phyloP scores from a whole-genome alignment of 2,329 filamentous ascomycete species.

The Alternaria brassicicola region DNA sequence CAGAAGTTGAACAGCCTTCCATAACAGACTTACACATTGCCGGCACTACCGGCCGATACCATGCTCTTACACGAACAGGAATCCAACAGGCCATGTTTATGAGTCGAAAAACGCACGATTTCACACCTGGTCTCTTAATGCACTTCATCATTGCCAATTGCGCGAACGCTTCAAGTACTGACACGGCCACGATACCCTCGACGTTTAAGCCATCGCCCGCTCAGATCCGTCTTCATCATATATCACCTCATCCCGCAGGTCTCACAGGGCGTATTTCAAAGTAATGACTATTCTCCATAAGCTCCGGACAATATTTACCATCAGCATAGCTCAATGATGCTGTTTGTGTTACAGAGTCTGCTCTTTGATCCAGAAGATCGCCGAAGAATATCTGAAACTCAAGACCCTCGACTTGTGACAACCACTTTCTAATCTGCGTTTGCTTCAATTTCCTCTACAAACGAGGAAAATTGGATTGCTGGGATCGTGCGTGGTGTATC shows the following conservation, averaged over 20 bases:
- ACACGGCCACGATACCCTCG: background rate
- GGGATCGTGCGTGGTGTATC: rapidly evolving
- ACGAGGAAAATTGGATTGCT: rapidly evolving
- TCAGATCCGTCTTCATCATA: background rate
- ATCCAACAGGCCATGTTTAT: background rate
- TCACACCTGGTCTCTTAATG: too few relatives aligned
- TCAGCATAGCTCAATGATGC: background rate
- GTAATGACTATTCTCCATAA: background rate
- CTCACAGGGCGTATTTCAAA: background rate
- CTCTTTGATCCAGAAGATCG: too few relatives aligned
- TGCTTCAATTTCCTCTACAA: too few relatives aligned
- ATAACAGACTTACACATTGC: background rate
- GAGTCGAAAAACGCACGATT: background rate
- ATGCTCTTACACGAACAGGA: background rate
- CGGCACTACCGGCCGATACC: too few relatives aligned
- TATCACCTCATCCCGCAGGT: too few relatives aligned
- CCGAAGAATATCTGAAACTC: too few relatives aligned
- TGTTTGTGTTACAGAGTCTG: too few relatives aligned
- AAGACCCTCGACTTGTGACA: too few relatives aligned
- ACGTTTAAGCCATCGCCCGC: background rate
- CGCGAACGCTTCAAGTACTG: too few relatives aligned
- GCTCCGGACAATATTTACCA: background rate
- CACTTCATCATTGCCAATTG: too few relatives aligned
- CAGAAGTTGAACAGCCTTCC: too few relatives aligned
- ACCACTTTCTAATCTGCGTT: too few relatives aligned